Evolutionary conservation across 345 rosid species (phyloP).

Genomic region (Eucalyptus tenuipes): DNA sequence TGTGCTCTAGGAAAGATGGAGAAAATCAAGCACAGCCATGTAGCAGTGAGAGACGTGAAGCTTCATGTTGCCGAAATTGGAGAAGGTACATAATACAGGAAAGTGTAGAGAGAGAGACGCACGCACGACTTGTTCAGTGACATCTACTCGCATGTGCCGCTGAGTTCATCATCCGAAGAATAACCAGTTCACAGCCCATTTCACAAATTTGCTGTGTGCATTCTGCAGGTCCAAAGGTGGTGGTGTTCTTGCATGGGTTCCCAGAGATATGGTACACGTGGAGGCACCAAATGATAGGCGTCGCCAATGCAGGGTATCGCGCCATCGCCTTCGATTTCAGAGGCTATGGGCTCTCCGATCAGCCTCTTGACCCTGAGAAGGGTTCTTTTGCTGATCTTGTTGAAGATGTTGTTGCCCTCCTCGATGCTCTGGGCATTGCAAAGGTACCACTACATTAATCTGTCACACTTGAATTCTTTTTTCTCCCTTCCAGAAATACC

Average conservation of each 20-base stretch:
- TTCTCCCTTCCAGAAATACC: neutral
- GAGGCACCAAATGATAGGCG: conserved; percentile 30
- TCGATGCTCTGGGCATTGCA: conserved; percentile 9
- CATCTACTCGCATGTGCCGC: neutral
- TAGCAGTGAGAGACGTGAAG: conserved; percentile 22
- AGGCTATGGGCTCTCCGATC: conserved; percentile 35
- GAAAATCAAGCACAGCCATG: conserved; percentile 23
- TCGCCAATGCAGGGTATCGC: conserved; percentile 13
- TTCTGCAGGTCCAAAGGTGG: neutral
- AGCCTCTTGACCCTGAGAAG: conserved; percentile 20
- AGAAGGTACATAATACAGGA: conserved; percentile 4
- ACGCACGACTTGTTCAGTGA: neutral
- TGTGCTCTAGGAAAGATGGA: conserved; percentile 7
- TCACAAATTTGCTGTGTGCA: neutral
- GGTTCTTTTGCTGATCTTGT: conserved; percentile 7
- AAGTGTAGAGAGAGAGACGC: neutral
- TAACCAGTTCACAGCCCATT: neutral
- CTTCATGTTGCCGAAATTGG: conserved; percentile 43
- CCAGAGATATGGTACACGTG: conserved; percentile 34
- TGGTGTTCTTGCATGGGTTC: conserved; percentile 37
- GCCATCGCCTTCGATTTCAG: conserved; percentile 24
- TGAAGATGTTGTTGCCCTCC: conserved; percentile 14
- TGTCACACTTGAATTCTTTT: neutral
- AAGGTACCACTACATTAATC: conserved; percentile 1
- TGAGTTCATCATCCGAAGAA: neutral